Percentiles rank a stretch among this genome's conserved stretches.
Conservation (phyloP, 306 rosid genomes). For the Ormosia emarginata region DNA sequence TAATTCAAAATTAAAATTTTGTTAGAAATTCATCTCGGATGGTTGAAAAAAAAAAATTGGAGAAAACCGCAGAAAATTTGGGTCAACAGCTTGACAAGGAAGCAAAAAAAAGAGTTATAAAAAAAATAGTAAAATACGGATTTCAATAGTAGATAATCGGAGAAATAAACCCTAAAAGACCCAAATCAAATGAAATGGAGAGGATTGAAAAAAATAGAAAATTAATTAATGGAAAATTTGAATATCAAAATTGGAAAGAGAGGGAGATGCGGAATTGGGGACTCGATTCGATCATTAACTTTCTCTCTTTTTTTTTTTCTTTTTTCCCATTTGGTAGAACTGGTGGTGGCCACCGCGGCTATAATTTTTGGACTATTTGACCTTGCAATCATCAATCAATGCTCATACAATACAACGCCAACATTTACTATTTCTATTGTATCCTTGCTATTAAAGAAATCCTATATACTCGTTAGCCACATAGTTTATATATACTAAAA, state of each 20-base stretch:
- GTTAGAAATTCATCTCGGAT: not conserved
- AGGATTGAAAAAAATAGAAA: not conserved
- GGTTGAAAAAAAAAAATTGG: not conserved
- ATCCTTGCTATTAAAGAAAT: too few species aligned
- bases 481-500: too few species aligned
- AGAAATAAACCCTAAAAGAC: slow-evolving; percentile 11
- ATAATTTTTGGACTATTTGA: not conserved
- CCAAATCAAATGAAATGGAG: not conserved
- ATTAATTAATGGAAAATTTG: slow-evolving; percentile 10
- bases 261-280: slow-evolving; percentile 17
- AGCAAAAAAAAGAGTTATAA: not conserved
- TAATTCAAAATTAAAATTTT: not conserved
- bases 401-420: not conserved
- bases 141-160: not conserved
- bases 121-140: not conserved
- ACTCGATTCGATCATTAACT: not conserved
- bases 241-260: slow-evolving; percentile 27
- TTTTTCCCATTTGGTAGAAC: slow-evolving; percentile 6
- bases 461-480: not conserved
- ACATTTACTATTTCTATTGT: not conserved
- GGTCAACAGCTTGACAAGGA: not conserved
- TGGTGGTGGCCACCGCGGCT: not conserved
- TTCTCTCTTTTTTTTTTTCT: not conserved
- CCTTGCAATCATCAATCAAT: slow-evolving; percentile 14
- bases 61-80: not conserved